Percentiles rank a stretch among this genome's conserved stretches.
Evolutionary conservation across 495 filamentous ascomycete genomes (phyloP).

Genomic region (Ascodesmis nigricans): DNA sequence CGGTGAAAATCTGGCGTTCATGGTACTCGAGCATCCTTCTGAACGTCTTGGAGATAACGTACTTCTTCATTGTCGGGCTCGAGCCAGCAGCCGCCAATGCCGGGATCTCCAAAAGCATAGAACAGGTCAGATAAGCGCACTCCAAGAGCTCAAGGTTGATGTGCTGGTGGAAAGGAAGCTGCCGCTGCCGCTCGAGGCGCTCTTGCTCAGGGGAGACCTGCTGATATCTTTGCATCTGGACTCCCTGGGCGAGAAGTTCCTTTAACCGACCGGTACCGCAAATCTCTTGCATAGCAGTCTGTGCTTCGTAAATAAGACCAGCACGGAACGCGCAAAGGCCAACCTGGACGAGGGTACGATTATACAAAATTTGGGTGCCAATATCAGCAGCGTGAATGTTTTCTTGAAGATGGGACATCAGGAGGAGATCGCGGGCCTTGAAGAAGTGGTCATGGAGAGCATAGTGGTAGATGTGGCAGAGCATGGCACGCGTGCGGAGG

Average conservation of each 20-base stretch:
- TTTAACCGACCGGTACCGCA: constrained; percentile 94
- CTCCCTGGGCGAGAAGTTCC: constrained; percentile 89
- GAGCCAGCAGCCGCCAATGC: constrained; percentile 90
- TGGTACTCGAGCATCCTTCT: constrained; percentile 98
- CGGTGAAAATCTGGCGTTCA: constrained; percentile 96
- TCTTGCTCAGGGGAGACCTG: constrained; percentile 95
- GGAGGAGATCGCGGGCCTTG: constrained; percentile 90
- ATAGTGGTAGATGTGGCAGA: constrained; percentile 96
- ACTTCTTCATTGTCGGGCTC: constrained; percentile 88
- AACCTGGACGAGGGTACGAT: constrained; percentile 91
- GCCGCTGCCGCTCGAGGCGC: constrained; percentile 80
- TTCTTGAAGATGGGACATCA: constrained; percentile 98
- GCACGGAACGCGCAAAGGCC: constrained; percentile 95
- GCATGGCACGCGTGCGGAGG: constrained; percentile 85
- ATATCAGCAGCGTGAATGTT: constrained; percentile 88
- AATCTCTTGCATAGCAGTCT: constrained; percentile 90
- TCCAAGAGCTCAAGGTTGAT: constrained; percentile 97
- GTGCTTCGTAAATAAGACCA: constrained; percentile 89
- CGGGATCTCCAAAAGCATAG: constrained; percentile 96
- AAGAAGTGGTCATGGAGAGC: constrained; percentile 95
- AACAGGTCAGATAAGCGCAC: constrained; percentile 94
- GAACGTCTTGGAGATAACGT: constrained; percentile 98
- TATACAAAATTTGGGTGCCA: constrained; percentile 94
- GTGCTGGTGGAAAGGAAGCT: constrained; percentile 99
- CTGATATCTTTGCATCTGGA: constrained; percentile 88